These are phyloP conservation scores for Dendrobium officinale DNA, from an alignment of 106 monocot genomes.

Conservation along the genomic window DNA sequence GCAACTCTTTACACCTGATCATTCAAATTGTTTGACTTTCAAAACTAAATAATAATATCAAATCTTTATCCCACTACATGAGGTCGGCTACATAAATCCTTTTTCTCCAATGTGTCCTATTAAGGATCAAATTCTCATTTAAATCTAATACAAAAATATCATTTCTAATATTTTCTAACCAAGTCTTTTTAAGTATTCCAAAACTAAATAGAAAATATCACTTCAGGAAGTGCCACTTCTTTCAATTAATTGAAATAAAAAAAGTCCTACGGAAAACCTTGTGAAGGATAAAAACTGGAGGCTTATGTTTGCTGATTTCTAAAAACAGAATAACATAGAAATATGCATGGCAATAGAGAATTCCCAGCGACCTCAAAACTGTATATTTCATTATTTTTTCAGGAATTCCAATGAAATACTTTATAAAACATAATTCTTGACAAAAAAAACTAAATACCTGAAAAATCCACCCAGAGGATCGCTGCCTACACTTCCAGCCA, in stretches of 20 bases:
- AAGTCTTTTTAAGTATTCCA: neutral
- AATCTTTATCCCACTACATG: no score
- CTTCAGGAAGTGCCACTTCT: neutral
- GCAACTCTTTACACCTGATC: neutral
- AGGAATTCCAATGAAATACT: neutral
- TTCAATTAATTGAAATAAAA: neutral
- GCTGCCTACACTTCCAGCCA: constrained; percentile 91
- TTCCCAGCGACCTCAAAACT: neutral
- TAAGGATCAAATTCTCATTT: no score
- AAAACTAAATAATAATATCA: neutral
- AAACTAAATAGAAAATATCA: neutral
- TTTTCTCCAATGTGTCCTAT: no score
- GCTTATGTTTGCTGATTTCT: no score
- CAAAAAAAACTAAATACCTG: constrained; percentile 32
- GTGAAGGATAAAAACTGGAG: neutral
- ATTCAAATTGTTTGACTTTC: neutral
- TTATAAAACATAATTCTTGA: neutral
- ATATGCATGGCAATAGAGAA: neutral
- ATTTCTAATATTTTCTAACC: no score
- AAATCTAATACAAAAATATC: no score
- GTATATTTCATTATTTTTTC: neutral
- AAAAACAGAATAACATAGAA: no score
- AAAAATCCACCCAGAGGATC: constrained; percentile 97
- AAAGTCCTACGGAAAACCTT: neutral
- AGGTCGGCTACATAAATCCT: no score